Evolutionary conservation across 1,284 basidiomycete genomes (phyloP).

Genomic region (Leccinum subrobustum): DNA sequence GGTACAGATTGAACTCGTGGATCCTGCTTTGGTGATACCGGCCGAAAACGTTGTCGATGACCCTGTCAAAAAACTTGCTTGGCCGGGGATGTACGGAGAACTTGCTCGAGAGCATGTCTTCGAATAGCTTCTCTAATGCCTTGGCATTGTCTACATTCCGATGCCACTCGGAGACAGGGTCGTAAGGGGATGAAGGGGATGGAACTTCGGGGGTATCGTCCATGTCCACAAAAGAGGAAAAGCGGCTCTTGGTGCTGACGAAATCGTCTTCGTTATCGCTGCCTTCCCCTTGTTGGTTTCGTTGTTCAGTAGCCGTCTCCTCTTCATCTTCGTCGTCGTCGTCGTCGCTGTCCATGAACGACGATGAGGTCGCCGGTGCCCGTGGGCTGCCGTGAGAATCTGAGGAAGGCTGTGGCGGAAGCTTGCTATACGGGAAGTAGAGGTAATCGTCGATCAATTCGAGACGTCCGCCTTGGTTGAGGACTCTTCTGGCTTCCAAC

Average conservation of each 20-base stretch:
- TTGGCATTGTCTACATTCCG: conserved; percentile 36
- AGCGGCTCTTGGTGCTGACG: conserved; percentile 33
- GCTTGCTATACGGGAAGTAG: conserved; percentile 53
- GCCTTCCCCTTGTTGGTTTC: conserved; percentile 7
- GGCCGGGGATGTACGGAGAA: conserved; percentile 51
- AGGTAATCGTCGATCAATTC: conserved; percentile 73
- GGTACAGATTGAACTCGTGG: conserved; percentile 49
- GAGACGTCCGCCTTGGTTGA: conserved; percentile 57
- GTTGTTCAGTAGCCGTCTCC: conserved; percentile 4
- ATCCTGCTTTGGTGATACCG: conserved; percentile 36
- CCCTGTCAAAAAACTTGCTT: conserved; percentile 41
- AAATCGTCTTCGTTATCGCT: conserved; percentile 28
- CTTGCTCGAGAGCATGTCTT: conserved; percentile 49
- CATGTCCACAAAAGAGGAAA: conserved; percentile 24
- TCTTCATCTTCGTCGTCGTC: conserved; percentile 1
- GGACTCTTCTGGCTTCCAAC: conserved; percentile 56
- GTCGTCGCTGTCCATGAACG: conserved; percentile 14
- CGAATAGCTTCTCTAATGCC: conserved; percentile 50
- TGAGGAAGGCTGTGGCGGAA: conserved; percentile 14
- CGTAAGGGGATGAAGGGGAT: conserved; percentile 14
- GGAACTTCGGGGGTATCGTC: conserved; percentile 5
- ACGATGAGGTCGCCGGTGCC: conserved; percentile 10
- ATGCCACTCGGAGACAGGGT: conserved; percentile 37
- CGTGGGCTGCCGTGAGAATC: conserved; percentile 3
- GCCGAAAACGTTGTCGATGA: conserved; percentile 54